Percentiles rank a stretch among this genome's conserved stretches.
Evolutionary conservation across 169 alveolate species (phyloP).

Genomic region (Cryptosporidium parvum): DNA sequence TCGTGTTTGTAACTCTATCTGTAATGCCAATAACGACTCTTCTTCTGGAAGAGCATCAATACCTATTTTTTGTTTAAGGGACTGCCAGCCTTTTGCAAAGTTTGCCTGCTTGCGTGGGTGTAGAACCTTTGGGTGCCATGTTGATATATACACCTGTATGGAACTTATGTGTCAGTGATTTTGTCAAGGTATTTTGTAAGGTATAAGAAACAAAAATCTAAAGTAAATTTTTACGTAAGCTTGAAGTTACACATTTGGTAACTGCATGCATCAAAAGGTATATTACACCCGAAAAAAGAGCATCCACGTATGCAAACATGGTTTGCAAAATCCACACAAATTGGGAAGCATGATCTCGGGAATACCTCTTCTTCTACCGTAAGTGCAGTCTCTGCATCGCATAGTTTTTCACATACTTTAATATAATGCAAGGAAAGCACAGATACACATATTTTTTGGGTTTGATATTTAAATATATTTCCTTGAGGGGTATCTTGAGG

Average conservation of each 20-base stretch:
- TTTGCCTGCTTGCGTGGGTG: conserved; percentile 67
- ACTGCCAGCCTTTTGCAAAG: conserved; percentile 60
- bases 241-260: conserved; percentile 65
- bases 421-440: conserved; percentile 47
- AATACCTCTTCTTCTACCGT: conserved; percentile 39
- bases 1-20: conserved; percentile 62
- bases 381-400: not conserved
- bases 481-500: not conserved
- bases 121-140: conserved; percentile 50
- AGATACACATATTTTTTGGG: conserved; percentile 37
- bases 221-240: not conserved
- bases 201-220: not conserved
- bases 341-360: conserved; percentile 68
- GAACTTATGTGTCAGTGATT: conserved; percentile 57
- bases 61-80: conserved; percentile 58
- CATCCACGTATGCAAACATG: conserved; percentile 46
- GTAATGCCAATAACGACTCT: conserved; percentile 53
- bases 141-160: conserved; percentile 63
- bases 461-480: not conserved
- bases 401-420: conserved; percentile 53
- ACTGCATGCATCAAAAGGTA: conserved; percentile 33
- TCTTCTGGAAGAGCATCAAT: conserved; percentile 59
- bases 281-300: conserved; percentile 23
- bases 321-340: conserved; percentile 43
- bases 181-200: not conserved